Base-by-base conservation (phyloP, 129 eudicot genomes). In the Calendula officinalis region DNA sequence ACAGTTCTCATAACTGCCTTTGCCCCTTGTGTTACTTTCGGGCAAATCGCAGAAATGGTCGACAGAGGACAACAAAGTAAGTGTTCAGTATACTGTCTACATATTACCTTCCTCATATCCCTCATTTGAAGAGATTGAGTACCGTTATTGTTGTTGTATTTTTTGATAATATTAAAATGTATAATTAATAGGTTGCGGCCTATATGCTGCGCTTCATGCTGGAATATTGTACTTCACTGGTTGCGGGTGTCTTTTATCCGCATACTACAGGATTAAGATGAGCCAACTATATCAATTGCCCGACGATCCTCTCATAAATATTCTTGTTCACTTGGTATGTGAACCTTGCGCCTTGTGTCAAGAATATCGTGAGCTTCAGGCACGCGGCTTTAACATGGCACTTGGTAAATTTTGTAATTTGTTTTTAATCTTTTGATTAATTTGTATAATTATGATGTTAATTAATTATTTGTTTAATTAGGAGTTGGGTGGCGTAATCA, bases 331-430 rank as follows among this genome's bases (percentile, higher is more conserved):
- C 51, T 82, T 42, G 42, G 82, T 71, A n/a, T 89, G 96, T 61
- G 83, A 71, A 65, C 7, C 60, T 0, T 82, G 91, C 30, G 92
- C 96, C 50, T 59, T 82, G 34, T 79, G 88, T 12, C 96, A 84
- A 64, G 89, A 84, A 62, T 82, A 84, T 63, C 88, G 92, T 11
- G 86, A 88, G 70, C 89, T 88, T 41, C 56, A 82, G 32, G 34
- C 67, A 8, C 89, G 81, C 5, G 96, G 96, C 3, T 88, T 82
- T 13, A 74, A 86, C 35, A 69, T 81, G 79, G 5, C 86, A 42
- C 74, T 83, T 6, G 95, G 94, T 82, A 77, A 48, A 22, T 22
- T 22, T 11, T 40, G 47, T 36, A 22, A 37, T 3, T 56, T 56
- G 7, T 6, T 14, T 12, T 14, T 5, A 5, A 3, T 14, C 9